Evolutionary conservation across 352 stramenopile species (phyloP).

Genomic region (Pythium phragmitis): DNA sequence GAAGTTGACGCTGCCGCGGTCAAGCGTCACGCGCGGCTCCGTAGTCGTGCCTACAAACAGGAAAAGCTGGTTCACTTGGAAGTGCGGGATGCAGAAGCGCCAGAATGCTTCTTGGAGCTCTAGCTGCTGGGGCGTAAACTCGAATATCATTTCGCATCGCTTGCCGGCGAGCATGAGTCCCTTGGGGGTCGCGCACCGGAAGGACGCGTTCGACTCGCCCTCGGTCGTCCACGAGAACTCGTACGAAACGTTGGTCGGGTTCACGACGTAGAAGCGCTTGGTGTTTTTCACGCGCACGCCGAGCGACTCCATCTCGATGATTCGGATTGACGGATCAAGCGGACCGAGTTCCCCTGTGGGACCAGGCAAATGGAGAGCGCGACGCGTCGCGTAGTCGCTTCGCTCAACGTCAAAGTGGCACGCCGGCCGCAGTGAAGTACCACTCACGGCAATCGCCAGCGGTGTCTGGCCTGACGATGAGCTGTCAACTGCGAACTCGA

Average conservation of each 20-base stretch:
- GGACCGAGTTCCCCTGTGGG: constrained; percentile 79
- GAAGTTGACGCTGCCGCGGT: constrained; percentile 91
- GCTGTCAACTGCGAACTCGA: background rate
- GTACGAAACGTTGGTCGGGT: constrained; percentile 92
- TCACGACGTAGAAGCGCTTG: constrained; percentile 91
- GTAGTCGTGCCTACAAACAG: constrained; percentile 91
- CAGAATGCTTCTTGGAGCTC: constrained; percentile 92
- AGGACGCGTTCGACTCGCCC: constrained; percentile 72
- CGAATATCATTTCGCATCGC: constrained; percentile 95
- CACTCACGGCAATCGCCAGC: constrained; percentile 61
- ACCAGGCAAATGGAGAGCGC: constrained; percentile 66
- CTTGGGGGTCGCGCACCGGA: constrained; percentile 88
- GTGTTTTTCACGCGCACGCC: constrained; percentile 92
- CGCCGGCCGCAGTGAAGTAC: constrained; percentile 81
- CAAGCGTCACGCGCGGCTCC: constrained; percentile 88
- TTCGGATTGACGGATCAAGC: constrained; percentile 83
- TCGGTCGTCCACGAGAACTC: constrained; percentile 92
- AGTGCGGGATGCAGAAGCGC: constrained; percentile 87
- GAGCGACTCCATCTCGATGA: constrained; percentile 93
- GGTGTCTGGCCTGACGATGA: background rate
- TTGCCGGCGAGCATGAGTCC: constrained; percentile 92
- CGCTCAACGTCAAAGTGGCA: constrained; percentile 92
- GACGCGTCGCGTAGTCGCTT: constrained; percentile 85
- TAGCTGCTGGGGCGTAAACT: constrained; percentile 91
- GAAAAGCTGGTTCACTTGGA: constrained; percentile 90